Base-by-base conservation (phyloP, 2,329 filamentous ascomycete species). In the Colletotrichum sp. region DNA sequence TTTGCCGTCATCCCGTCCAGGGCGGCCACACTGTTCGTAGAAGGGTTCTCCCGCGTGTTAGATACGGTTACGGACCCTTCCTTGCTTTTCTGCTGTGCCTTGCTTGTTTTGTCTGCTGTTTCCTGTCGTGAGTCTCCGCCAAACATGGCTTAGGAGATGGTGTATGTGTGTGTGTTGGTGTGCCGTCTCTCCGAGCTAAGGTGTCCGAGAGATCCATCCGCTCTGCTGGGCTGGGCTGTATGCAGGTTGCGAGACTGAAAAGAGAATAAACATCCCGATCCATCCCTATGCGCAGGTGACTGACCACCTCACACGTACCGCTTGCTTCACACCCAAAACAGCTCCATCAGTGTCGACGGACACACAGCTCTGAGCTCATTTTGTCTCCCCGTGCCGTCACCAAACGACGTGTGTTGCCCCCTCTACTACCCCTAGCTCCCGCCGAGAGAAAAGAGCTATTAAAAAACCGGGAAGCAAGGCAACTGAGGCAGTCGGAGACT, bases 131-230 rank as follows among this genome's bases (percentile, higher is more conserved):
- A 39, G 34, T 28, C 48, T 34, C 59, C 59, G 59, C 67, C 71
- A 65, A 71, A 74, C 26, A 28, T 57, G 57, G 67, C 71, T 74
- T 74, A 12, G 43, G 43, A 52, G n/a, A 52, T 52, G 43, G n/a
- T 21, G 43, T 24, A 61, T 30, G 6, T 7, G 10, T 21, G n/a
- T 13, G 43, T 52, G n/a, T 21, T 52, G 73, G 57, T 59, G 73
- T 75, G 73, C 73, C 73, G 73, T 60, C 57, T 60, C 70, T 48
- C 73, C 73, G 73, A 68, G 59, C 73, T 68, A 75, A 72, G 69
- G 34, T 60, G 66, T 52, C 30, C 61, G 69, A 57, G 28, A 52
- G n/a, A 52, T 52, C 43, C 43, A 64, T 69, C 73, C 70, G 64
- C 59, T 43, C 24, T 48, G 43, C 59, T 59, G 70, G 36, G 43